Base-by-base conservation (phyloP, 352 stramenopile species). In the Globisporangium parvum region DNA sequence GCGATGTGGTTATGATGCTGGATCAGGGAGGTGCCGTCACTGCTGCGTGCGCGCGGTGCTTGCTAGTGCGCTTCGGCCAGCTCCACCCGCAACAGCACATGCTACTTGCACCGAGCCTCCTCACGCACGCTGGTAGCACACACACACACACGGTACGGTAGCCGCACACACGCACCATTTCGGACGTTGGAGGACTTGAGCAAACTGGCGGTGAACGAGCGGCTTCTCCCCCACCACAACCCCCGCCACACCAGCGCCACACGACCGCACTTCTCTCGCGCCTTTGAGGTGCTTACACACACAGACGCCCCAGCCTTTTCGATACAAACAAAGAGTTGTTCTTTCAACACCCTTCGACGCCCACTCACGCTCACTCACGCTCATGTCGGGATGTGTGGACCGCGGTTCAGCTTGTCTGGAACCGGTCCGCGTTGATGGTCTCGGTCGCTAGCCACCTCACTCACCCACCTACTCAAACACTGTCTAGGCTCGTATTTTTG, bases 131-230 rank as follows among this genome's bases (percentile, higher is more conserved):
- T n/a, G n/a, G n/a, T n/a, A 8, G 10, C 20, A 20, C n/a, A n/a
- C 41, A 12, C 41, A 47, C 8, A 48, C 28, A 23, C 21, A 40
- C n/a, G n/a, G n/a, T n/a, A n/a, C n/a, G n/a, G n/a, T n/a, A n/a
- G n/a, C n/a, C 37, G n/a, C 51, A 33, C n/a, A 31, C 41, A 58
- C 47, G 28, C 41, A 63, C 57, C 57, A 63, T 63, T 57, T 63
- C 46, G 49, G 41, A 48, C 40, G 57, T 56, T 63, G 49, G 47
- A 47, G 47, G 55, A 55, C 39, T 63, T 51, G 57, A 57, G 57
- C 49, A 57, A 63, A 63, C 49, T 57, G 49, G 57, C 26, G 44
- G 50, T 49, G 31, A 20, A 47, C 11, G 33, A 28, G 42, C 42
- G 42, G 42, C 21, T 48, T 15, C 20, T 47, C 20, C 54, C 33